phyloP scores from a whole-genome alignment of 2,329 filamentous ascomycete species.

The Fusarium nurragi region DNA sequence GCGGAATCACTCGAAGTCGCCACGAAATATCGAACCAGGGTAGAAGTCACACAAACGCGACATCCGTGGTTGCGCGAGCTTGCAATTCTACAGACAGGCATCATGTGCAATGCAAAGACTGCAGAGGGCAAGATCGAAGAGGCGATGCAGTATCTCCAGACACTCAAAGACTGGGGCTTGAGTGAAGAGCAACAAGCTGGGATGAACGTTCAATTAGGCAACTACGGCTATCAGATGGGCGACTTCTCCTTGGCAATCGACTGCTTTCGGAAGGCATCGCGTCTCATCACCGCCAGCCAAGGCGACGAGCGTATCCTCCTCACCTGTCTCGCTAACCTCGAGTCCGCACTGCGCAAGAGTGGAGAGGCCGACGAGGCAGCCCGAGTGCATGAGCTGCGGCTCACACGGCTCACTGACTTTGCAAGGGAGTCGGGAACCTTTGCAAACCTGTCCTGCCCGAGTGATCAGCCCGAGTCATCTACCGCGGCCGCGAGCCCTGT shows the following conservation, averaged over 20 bases:
- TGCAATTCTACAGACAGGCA: slow-evolving; percentile 45
- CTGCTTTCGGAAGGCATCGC: slow-evolving; percentile 46
- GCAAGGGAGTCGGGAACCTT: slow-evolving; percentile 44
- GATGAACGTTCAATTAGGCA: slow-evolving; percentile 47
- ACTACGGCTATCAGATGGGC: slow-evolving; percentile 46
- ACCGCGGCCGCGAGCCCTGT: slow-evolving; percentile 25
- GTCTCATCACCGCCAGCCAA: slow-evolving; percentile 42
- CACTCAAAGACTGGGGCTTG: slow-evolving; percentile 45
- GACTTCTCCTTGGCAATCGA: slow-evolving; percentile 44
- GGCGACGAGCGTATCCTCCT: slow-evolving; percentile 47
- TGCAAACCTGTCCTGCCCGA: slow-evolving; percentile 18
- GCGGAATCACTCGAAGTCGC: slow-evolving; percentile 45
- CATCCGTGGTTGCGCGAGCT: slow-evolving; percentile 48
- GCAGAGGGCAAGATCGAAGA: slow-evolving; percentile 45
- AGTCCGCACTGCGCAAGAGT: slow-evolving; percentile 41
- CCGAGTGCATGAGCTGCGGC: slow-evolving; percentile 43
- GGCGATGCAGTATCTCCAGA: slow-evolving; percentile 44
- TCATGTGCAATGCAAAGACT: slow-evolving; percentile 45
- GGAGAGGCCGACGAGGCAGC: slow-evolving; percentile 42
- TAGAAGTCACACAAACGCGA: slow-evolving; percentile 44
- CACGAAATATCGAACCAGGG: slow-evolving; percentile 42
- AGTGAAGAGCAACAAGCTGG: slow-evolving; percentile 47
- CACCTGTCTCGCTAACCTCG: slow-evolving; percentile 49
- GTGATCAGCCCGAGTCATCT: slow-evolving; percentile 29
- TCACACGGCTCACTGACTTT: slow-evolving; percentile 45